A percentile compares a stretch with the other conserved stretches of the same genome.
phyloP scores from a whole-genome alignment of 139 green algal species.

The Trebouxia sp. region DNA sequence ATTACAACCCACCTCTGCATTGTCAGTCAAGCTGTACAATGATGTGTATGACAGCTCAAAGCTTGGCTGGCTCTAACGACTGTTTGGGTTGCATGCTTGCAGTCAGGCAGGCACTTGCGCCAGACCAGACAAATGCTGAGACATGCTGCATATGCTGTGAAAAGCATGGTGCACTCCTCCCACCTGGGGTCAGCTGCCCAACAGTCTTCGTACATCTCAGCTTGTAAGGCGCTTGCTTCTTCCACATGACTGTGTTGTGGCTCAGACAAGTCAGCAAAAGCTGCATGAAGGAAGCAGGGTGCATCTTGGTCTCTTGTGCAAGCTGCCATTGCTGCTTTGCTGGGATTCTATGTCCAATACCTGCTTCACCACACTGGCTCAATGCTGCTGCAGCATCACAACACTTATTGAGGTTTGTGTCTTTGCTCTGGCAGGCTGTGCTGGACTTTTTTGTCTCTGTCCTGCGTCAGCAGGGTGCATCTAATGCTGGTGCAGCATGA shows the following conservation, averaged over 20 bases:
- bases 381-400: constrained; percentile 22
- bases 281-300: constrained; percentile 84
- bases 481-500: too few relatives aligned
- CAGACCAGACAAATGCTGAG: too few relatives aligned
- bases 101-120: too few relatives aligned
- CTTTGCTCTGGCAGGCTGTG: neutral
- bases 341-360: constrained; percentile 68
- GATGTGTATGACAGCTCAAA: too few relatives aligned
- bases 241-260: constrained; percentile 74
- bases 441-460: too few relatives aligned
- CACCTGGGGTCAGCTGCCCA: too few relatives aligned
- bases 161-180: too few relatives aligned
- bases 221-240: constrained; percentile 92
- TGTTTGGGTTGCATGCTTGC: too few relatives aligned
- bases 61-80: too few relatives aligned
- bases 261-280: constrained; percentile 70
- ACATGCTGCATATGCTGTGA: neutral
- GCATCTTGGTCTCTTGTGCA: constrained; percentile 67
- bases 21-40: too few relatives aligned
- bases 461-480: too few relatives aligned
- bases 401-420: too few relatives aligned
- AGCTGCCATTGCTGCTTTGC: constrained; percentile 89
- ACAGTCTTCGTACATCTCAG: constrained; percentile 82
- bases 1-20: neutral
- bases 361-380: neutral